phyloP scores from a whole-genome alignment of 495 filamentous ascomycete species.

The Cudoniella acicularis region DNA sequence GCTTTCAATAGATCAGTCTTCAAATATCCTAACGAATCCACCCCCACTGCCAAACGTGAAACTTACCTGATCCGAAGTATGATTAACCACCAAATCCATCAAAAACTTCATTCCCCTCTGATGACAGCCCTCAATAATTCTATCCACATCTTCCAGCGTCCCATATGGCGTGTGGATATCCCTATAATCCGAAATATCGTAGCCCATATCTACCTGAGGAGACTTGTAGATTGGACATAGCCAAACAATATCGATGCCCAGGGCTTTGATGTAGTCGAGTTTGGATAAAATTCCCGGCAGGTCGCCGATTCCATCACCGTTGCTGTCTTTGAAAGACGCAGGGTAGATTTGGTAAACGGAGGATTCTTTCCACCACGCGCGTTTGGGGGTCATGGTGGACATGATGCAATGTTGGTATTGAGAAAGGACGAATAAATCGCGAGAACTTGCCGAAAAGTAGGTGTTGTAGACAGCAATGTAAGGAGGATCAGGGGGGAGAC shows the following conservation, averaged over 20 bases:
- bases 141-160: slow-evolving; percentile 62
- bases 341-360: slow-evolving; percentile 69
- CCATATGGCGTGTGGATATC: slow-evolving; percentile 58
- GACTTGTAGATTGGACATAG: slow-evolving; percentile 64
- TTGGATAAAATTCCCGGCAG: slow-evolving; percentile 61
- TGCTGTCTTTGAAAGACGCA: slow-evolving; percentile 61
- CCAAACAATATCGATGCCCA: slow-evolving; percentile 68
- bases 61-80: slow-evolving; percentile 55
- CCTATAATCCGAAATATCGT: slow-evolving; percentile 67
- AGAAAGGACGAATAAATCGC: neutral
- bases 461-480: neutral
- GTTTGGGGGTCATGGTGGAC: neutral
- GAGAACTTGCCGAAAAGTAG: neutral
- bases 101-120: slow-evolving; percentile 63
- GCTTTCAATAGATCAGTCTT: slow-evolving; percentile 39
- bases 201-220: slow-evolving; percentile 63
- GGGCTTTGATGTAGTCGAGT: slow-evolving; percentile 58
- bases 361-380: slow-evolving; percentile 38
- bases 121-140: slow-evolving; percentile 51
- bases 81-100: slow-evolving; percentile 74
- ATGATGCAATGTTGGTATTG: neutral
- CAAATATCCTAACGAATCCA: too few relatives aligned
- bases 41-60: too few relatives aligned
- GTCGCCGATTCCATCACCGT: slow-evolving; percentile 65
- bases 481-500: neutral